Percentiles rank a stretch among this genome's conserved stretches.
These are phyloP conservation scores for Penicillium sp. DNA, from an alignment of 2,329 filamentous ascomycete species.

Conservation along the genomic window DNA sequence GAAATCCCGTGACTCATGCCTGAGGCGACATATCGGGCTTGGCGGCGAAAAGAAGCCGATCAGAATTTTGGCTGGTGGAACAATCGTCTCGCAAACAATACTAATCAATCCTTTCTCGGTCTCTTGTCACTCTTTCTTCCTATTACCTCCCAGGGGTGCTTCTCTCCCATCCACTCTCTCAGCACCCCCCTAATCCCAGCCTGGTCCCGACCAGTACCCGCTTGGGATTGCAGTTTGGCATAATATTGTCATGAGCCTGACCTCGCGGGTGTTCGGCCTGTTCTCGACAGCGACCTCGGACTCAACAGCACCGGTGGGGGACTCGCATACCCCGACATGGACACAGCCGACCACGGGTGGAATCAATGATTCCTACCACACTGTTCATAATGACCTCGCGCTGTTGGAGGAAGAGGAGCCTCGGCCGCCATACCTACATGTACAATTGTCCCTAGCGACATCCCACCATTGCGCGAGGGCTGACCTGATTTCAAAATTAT, in stretches of 20 bases:
- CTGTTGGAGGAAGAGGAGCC: constrained; percentile 46
- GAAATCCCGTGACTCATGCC: constrained; percentile 5
- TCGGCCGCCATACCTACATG: constrained; percentile 57
- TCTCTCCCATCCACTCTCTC: constrained; percentile 7
- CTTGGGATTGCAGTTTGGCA: constrained; percentile 25
- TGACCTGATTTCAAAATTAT: constrained; percentile 9
- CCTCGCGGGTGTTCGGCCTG: constrained; percentile 46
- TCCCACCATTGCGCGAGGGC: background rate
- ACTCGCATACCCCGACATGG: constrained; percentile 23
- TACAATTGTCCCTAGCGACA: constrained; percentile 34
- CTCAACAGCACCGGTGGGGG: constrained; percentile 17
- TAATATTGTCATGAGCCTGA: constrained; percentile 49
- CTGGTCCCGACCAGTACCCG: constrained; percentile 23
- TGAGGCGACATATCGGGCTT: constrained; percentile 17
- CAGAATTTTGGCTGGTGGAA: constrained; percentile 28
- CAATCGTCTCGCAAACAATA: constrained; percentile 4
- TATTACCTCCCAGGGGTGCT: constrained; percentile 12
- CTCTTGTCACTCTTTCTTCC: constrained; percentile 16
- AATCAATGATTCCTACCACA: constrained; percentile 7
- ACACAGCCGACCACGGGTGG: constrained; percentile 21
- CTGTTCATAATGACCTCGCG: constrained; percentile 27
- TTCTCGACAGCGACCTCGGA: constrained; percentile 39
- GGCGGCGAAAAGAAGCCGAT: constrained; percentile 28
- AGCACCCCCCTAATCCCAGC: constrained; percentile 22
- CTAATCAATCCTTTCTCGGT: constrained; percentile 1